These are phyloP conservation scores for Podosphaera leucotricha DNA, from an alignment of 2,329 filamentous ascomycete genomes.

Conservation along the genomic window DNA sequence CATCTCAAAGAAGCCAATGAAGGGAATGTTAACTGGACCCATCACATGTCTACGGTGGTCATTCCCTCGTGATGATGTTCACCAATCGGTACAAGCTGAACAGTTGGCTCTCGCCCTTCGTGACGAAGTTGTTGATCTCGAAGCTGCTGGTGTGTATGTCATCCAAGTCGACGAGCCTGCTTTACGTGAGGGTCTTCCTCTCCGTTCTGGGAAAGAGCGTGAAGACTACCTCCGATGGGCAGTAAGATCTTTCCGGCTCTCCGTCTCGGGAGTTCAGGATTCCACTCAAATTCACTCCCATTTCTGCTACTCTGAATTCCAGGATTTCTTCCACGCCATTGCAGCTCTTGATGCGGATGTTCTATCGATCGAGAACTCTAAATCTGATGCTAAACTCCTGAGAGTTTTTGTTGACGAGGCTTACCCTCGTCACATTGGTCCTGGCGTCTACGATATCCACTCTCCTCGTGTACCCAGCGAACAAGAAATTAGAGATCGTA, in stretches of 20 bases:
- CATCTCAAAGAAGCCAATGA: constrained; percentile 97
- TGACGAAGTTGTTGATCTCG: constrained; percentile 94
- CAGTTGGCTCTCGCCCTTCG: constrained; percentile 96
- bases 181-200: constrained; percentile 96
- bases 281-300: constrained; percentile 98
- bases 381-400: constrained; percentile 97
- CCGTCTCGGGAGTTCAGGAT: constrained; percentile 79
- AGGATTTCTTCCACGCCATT: constrained; percentile 99
- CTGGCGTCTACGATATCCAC: constrained; percentile 99
- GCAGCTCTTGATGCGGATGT: constrained; percentile 95
- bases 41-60: constrained; percentile 99
- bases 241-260: constrained; percentile 91
- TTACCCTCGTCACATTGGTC: constrained; percentile 95
- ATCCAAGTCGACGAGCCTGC: constrained; percentile 99
- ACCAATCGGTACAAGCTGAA: constrained; percentile 97
- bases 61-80: constrained; percentile 97
- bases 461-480: constrained; percentile 89
- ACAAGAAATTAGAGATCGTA: constrained; percentile 95
- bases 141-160: constrained; percentile 87
- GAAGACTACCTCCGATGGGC: constrained; percentile 95
- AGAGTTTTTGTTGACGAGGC: constrained; percentile 95
- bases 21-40: constrained; percentile 98
- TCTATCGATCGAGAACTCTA: constrained; percentile 99
- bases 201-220: constrained; percentile 80
- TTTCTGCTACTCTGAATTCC: constrained; percentile 99